These are phyloP conservation scores for Gloeostereum incarnatum DNA, from an alignment of 768 basidiomycete species.

Conservation along the genomic window DNA sequence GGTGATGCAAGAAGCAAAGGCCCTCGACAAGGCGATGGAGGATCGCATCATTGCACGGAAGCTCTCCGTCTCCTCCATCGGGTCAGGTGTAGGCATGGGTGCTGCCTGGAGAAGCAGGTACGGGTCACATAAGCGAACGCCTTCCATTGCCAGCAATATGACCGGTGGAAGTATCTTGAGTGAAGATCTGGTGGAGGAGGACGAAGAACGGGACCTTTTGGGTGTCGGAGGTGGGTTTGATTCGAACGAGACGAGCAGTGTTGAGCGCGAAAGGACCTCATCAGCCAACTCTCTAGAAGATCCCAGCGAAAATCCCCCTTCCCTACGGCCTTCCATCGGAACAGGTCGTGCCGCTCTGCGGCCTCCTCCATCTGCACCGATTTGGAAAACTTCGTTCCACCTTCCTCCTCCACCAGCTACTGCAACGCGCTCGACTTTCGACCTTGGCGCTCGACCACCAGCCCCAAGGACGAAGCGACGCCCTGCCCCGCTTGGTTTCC, in stretches of 20 bases:
- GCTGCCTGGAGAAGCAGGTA: slow-evolving; percentile 57
- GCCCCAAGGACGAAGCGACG: slow-evolving; percentile 43
- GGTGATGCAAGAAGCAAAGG: slow-evolving; percentile 70
- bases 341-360: slow-evolving; percentile 14
- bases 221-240: slow-evolving; percentile 63
- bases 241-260: slow-evolving; percentile 18
- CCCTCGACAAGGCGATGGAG: slow-evolving; percentile 84
- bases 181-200: slow-evolving; percentile 76
- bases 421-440: slow-evolving; percentile 44
- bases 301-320: slow-evolving; percentile 19
- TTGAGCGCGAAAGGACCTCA: slow-evolving; percentile 14
- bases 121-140: slow-evolving; percentile 57
- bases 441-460: slow-evolving; percentile 20
- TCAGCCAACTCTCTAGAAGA: slow-evolving; percentile 37
- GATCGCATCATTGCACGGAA: slow-evolving; percentile 71
- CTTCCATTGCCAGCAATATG: slow-evolving; percentile 63
- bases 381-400: slow-evolving; percentile 49
- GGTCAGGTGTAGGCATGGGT: slow-evolving; percentile 61
- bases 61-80: slow-evolving; percentile 55
- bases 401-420: slow-evolving; percentile 41
- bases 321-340: slow-evolving; percentile 14
- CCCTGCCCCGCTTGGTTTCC: slow-evolving; percentile 48
- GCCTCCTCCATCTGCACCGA: slow-evolving; percentile 46
- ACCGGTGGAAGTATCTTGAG: slow-evolving; percentile 65
- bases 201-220: slow-evolving; percentile 67